phyloP scores from a whole-genome alignment of 1,139 yeast species.

The Scheffersomyces parashehatae region DNA sequence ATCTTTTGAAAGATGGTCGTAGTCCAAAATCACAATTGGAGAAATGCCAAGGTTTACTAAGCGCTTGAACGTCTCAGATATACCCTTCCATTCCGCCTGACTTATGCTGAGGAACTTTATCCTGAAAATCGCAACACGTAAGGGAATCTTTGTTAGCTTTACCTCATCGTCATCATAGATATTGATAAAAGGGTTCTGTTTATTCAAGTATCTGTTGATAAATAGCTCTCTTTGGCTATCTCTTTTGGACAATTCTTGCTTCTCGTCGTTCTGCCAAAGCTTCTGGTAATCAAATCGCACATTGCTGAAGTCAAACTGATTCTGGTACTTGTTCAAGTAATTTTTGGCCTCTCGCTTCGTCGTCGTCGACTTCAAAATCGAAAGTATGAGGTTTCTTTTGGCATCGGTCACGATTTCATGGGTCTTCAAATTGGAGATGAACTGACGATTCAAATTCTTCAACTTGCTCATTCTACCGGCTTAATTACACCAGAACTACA shows the following conservation, averaged over 20 bases:
- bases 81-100: conserved; percentile 36
- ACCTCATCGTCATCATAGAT: conserved; percentile 36
- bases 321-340: conserved; percentile 60
- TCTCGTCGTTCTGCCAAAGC: conserved; percentile 11
- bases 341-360: conserved; percentile 74
- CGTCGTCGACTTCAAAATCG: conserved; percentile 72
- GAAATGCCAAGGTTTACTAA: conserved; percentile 52
- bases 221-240: conserved; percentile 39
- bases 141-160: conserved; percentile 37
- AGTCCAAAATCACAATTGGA: conserved; percentile 29
- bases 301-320: conserved; percentile 35
- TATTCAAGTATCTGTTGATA: conserved; percentile 42
- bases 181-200: conserved; percentile 33
- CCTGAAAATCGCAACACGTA: conserved; percentile 54
- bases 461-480: conserved; percentile 30
- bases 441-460: conserved; percentile 30
- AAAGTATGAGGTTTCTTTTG: conserved; percentile 57
- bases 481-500: too few relatives aligned
- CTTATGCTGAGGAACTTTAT: conserved; percentile 40
- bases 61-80: conserved; percentile 51
- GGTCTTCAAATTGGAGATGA: conserved; percentile 41
- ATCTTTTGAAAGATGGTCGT: conserved; percentile 28
- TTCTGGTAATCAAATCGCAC: conserved; percentile 6
- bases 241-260: conserved; percentile 15
- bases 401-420: conserved; percentile 36